Evolutionary conservation across 1,284 basidiomycete genomes (phyloP), one percentile per base, ranked within the genome.

Genomic region (Puccinia coronata): DNA sequence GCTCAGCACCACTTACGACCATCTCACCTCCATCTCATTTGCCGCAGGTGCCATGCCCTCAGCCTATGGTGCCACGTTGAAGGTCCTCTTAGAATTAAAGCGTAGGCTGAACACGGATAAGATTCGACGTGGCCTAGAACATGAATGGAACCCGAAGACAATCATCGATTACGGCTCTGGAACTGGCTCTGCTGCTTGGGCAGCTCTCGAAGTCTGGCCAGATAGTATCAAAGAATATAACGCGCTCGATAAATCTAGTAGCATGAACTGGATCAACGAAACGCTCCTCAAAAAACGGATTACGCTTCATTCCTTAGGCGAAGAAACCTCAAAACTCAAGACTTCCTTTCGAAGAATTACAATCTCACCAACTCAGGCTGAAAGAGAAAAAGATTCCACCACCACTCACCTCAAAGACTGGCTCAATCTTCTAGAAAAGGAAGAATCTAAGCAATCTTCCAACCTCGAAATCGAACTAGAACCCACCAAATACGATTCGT

Each of bases 11-110:
- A 63, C 34, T n/a, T 80, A 80, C 39, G 69, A 72, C 55, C 79
- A 80, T 63, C 49, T 80, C 34, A 51, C 57, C 31, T 72, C 79
- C 5, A 73, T 80, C 41, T 72, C 79, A 8, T 80, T 51, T 65
- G 51, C 70, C 20, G 79, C 79, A 20, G 79, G 79, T 41, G 70
- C 59, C 2, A 80, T 80, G 79, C 79, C 79, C 36, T 80, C 79
- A 5, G 63, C 55, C 23, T 80, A 73, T 51, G 79, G 70, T 0
- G 69, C 79, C 14, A 80, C 79, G 1, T 31, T 80, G 18, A 72
- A 59, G 23, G 70, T 80, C 0, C 39, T 80, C 4, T 18, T 63
- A 2, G 79, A 80, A 34, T 14, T 73, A 25, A 80, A 80, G 18
- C 53, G 57, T 14, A 72, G 57, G 31, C 43, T 80, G 5, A 57